Base-by-base conservation (phyloP, 1,284 basidiomycete genomes). In the Ganoderma sp. region DNA sequence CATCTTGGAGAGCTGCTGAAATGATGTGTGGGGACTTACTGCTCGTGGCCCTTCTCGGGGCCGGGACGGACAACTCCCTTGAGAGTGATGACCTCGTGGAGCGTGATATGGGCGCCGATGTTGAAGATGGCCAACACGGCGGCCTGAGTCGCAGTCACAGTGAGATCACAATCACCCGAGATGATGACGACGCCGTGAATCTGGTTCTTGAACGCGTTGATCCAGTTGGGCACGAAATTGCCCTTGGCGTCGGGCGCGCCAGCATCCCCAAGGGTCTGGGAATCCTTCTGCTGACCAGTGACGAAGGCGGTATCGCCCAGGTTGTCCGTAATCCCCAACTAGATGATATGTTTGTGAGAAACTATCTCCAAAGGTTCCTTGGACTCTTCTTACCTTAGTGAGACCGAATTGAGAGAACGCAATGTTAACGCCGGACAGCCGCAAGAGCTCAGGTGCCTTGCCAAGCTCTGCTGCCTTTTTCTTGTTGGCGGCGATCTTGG, bases 131-230 rank as follows among this genome's bases (percentile, higher is more conserved):
- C 67, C 34, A 64, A 41, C 3, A 73, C 50, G 0, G 67, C 22
- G 3, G 63, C 64, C 63, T 72, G 54, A 37, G 61, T 71, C n/a
- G 63, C 69, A 5, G 66, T 52, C 43, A 78, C 67, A 14, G 75
- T 74, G 2, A 59, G 37, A 12, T 63, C 64, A 3, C 74, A 78
- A 58, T 81, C 79, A 6, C 79, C 79, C 3, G 79, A 77, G 39
- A 82, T 73, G 22, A 82, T 71, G 52, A 82, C 70, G n/a, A 81
- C 74, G n/a, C 81, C 81, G 63, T 83, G 77, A 56, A 83, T 76
- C 28, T 67, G 74, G 2, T 73, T 75, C 67, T 78, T 78, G 73
- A 82, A 82, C 1, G 70, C 78, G 9, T 75, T 63, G 25, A 79
- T 72, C 82, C 82, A 81, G 50, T 77, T 71, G 12, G 72, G 74